Percentiles rank a stretch among this genome's conserved stretches.
Evolutionary conservation across 2,329 filamentous ascomycete species (phyloP).

Genomic region (Fusarium fujikuroi): DNA sequence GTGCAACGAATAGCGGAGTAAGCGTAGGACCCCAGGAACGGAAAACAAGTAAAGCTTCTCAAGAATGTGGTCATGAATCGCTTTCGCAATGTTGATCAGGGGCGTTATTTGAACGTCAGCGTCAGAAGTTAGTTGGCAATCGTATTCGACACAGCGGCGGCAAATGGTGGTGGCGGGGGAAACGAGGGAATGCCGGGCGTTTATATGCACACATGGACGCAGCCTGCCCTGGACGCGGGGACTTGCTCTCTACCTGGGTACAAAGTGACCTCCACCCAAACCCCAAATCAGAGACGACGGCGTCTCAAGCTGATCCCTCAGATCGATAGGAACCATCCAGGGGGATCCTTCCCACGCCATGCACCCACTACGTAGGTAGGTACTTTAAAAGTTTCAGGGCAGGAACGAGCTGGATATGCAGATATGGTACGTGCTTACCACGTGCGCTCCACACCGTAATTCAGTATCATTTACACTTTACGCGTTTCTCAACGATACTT

Average conservation of each 20-base stretch:
- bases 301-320: slow-evolving; percentile 32
- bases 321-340: slow-evolving; percentile 19
- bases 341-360: slow-evolving; percentile 6
- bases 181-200: slow-evolving; percentile 56
- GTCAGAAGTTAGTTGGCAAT: slow-evolving; percentile 35
- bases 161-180: slow-evolving; percentile 38
- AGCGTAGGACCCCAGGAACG: background rate
- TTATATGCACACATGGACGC: slow-evolving; percentile 57
- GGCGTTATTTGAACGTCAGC: slow-evolving; percentile 9
- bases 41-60: background rate
- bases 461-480: slow-evolving; percentile 11
- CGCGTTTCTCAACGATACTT: slow-evolving; percentile 5
- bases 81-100: slow-evolving; percentile 15
- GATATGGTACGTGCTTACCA: slow-evolving; percentile 10
- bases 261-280: slow-evolving; percentile 23
- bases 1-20: background rate
- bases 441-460: slow-evolving; percentile 25
- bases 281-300: slow-evolving; percentile 32
- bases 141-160: slow-evolving; percentile 35
- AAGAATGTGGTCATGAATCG: slow-evolving; percentile 17
- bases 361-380: background rate
- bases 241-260: background rate
- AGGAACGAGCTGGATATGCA: slow-evolving; percentile 18
- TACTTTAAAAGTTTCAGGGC: background rate
- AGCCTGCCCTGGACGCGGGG: slow-evolving; percentile 32